Conservation (phyloP, 2,329 filamentous ascomycete species). For the Fusarium liriodendri region DNA sequence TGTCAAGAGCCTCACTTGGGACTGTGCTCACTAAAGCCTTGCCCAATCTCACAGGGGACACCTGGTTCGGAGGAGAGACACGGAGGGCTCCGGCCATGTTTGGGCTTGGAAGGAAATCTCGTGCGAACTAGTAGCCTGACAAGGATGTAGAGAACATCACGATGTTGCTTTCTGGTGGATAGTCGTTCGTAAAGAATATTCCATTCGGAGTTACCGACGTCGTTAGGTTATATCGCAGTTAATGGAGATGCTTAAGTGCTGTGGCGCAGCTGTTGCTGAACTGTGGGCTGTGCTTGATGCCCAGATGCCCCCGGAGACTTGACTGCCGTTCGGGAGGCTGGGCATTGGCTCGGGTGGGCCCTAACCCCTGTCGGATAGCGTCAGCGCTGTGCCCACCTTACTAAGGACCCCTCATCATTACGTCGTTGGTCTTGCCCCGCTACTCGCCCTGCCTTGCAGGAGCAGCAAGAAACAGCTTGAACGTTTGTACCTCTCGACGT, state of each 20-base stretch:
- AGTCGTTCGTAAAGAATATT: constrained; percentile 1
- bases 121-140: not conserved
- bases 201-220: constrained; percentile 33
- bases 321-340: constrained; percentile 25
- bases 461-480: not conserved
- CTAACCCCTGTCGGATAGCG: constrained; percentile 35
- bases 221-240: not conserved
- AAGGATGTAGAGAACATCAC: not conserved
- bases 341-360: constrained; percentile 9
- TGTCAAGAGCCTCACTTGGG: constrained; percentile 10
- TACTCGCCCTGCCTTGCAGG: not conserved
- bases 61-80: not conserved
- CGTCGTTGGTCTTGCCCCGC: constrained; percentile 36
- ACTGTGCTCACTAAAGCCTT: constrained; percentile 7
- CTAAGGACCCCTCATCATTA: constrained; percentile 39
- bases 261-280: constrained; percentile 4
- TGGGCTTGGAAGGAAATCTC: not conserved
- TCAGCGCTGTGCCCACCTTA: constrained; percentile 35
- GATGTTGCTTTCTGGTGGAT: not conserved
- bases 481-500: not conserved
- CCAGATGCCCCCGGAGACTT: not conserved
- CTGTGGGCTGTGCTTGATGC: constrained; percentile 14
- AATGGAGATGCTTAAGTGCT: not conserved
- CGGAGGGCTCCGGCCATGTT: constrained; percentile 1
- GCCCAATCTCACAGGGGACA: constrained; percentile 7